These are phyloP conservation scores for Cladophialophora bantiana DNA, from an alignment of 2,329 filamentous ascomycete genomes.

Conservation along the genomic window DNA sequence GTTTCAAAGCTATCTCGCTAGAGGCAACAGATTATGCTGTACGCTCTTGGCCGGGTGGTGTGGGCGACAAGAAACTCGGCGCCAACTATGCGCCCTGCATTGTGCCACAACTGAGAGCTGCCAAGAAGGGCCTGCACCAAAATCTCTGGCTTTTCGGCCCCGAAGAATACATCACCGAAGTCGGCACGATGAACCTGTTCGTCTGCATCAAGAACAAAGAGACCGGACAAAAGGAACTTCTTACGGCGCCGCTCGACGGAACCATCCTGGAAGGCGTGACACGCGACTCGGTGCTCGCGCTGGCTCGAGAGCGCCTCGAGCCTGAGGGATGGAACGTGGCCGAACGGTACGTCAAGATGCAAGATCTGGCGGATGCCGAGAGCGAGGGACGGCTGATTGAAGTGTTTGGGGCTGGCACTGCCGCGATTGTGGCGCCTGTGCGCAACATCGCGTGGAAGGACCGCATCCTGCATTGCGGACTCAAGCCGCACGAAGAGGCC, in stretches of 20 bases:
- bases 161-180: slow-evolving; percentile 95
- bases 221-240: slow-evolving; percentile 87
- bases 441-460: slow-evolving; percentile 89
- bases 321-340: slow-evolving; percentile 87
- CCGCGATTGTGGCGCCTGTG: slow-evolving; percentile 90
- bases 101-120: slow-evolving; percentile 91
- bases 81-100: slow-evolving; percentile 99
- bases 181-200: slow-evolving; percentile 99
- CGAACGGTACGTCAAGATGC: slow-evolving; percentile 93
- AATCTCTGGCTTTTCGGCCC: slow-evolving; percentile 98
- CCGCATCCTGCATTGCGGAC: slow-evolving; percentile 78
- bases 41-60: slow-evolving; percentile 95
- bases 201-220: slow-evolving; percentile 82
- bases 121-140: slow-evolving; percentile 92
- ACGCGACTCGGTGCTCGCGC: slow-evolving; percentile 83
- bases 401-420: slow-evolving; percentile 92
- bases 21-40: slow-evolving; percentile 97
- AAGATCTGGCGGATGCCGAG: slow-evolving; percentile 79
- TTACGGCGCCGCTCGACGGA: slow-evolving; percentile 95
- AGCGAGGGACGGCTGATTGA: slow-evolving; percentile 86
- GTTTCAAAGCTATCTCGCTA: slow-evolving; percentile 95
- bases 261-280: slow-evolving; percentile 97
- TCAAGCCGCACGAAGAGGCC: slow-evolving; percentile 81
- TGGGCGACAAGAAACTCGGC: slow-evolving; percentile 97
- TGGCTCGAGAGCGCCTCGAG: slow-evolving; percentile 81